Evolutionary conservation across 768 basidiomycete species (phyloP).

Genomic region (Cystobasidium onofrii): DNA sequence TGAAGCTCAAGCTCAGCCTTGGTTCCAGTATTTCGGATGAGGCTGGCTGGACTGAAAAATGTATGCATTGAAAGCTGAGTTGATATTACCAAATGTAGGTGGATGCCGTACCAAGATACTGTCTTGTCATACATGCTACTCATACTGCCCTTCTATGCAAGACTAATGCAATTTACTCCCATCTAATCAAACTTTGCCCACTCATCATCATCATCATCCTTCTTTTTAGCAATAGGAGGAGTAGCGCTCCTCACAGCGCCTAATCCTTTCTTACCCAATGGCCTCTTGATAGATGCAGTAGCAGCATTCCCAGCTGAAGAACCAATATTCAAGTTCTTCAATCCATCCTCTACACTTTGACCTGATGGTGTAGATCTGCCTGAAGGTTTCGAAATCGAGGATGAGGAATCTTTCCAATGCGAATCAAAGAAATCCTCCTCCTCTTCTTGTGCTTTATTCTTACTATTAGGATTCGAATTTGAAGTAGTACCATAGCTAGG

Average conservation of each 20-base stretch:
- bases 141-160: too few relatives aligned
- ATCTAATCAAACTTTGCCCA: conserved; percentile 30
- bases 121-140: too few relatives aligned
- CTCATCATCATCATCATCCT: conserved; percentile 30
- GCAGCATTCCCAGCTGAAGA: neutral
- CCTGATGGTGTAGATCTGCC: neutral
- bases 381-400: neutral
- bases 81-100: too few relatives aligned
- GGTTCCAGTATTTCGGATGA: too few relatives aligned
- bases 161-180: neutral
- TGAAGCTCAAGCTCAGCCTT: too few relatives aligned
- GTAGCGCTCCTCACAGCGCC: conserved; percentile 4
- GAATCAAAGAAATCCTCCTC: conserved; percentile 32
- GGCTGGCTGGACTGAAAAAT: too few relatives aligned
- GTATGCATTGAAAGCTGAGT: too few relatives aligned
- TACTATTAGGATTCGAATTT: neutral
- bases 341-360: neutral
- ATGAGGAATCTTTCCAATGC: neutral
- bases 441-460: neutral
- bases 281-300: neutral
- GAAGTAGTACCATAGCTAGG: neutral
- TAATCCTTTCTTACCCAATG: neutral
- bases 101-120: too few relatives aligned
- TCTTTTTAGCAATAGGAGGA: neutral
- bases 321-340: neutral